phyloP scores from a whole-genome alignment of 768 basidiomycete genomes.

The Pleurotus pulmonarius region DNA sequence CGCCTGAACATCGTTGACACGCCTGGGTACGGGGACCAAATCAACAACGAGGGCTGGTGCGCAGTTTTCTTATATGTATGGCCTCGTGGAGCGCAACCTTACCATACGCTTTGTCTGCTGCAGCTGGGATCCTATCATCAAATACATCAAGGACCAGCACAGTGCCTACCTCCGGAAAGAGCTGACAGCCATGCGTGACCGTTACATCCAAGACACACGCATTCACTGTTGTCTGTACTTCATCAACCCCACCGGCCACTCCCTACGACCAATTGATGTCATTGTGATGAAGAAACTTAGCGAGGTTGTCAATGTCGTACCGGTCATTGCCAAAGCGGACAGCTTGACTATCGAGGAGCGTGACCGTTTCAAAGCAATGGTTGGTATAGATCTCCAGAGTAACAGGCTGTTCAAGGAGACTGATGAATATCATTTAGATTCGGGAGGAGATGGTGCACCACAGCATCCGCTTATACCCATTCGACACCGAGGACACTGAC shows the following conservation, averaged over 20 bases:
- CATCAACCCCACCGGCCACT: conserved; percentile 98
- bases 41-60: conserved; percentile 98
- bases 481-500: conserved; percentile 94
- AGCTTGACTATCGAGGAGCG: conserved; percentile 91
- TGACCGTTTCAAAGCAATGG: conserved; percentile 89
- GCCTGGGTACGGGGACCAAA: conserved; percentile 96
- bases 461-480: conserved; percentile 94
- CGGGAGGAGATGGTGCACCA: conserved; percentile 88
- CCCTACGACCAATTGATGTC: conserved; percentile 92
- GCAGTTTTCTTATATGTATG: conserved; percentile 19
- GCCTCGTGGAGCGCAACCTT: not conserved
- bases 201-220: conserved; percentile 96
- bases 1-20: conserved; percentile 98
- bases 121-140: conserved; percentile 98
- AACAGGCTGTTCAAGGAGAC: not conserved
- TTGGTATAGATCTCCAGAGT: conserved; percentile 23
- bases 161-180: conserved; percentile 98
- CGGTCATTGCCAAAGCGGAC: conserved; percentile 98
- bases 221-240: conserved; percentile 99
- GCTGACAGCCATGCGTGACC: conserved; percentile 97
- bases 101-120: not conserved
- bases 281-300: conserved; percentile 99
- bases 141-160: conserved; percentile 99
- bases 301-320: conserved; percentile 98
- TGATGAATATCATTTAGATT: conserved; percentile 52